Evolutionary conservation across 2,329 filamentous ascomycete species (phyloP).

Genomic region (Keithomyces neogunnii): DNA sequence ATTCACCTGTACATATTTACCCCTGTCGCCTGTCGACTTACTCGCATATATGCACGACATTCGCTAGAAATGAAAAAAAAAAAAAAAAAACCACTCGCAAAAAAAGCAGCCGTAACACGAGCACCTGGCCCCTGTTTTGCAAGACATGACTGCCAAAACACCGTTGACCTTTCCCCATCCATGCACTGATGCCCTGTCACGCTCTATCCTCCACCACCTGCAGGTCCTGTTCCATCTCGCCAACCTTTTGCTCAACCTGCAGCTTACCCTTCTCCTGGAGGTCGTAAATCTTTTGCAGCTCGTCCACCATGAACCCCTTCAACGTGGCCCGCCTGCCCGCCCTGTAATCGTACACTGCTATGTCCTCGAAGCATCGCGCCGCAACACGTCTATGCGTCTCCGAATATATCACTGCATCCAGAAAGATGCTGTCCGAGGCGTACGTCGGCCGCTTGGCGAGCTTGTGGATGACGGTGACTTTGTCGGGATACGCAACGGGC

Average conservation of each 20-base stretch:
- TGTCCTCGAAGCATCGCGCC: conserved; percentile 59
- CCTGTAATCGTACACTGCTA: conserved; percentile 23
- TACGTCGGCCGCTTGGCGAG: conserved; percentile 44
- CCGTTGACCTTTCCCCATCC: background rate
- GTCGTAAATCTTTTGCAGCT: conserved; percentile 26
- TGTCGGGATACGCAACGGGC: conserved; percentile 79
- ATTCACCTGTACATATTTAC: conserved; percentile 8
- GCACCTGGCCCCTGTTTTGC: background rate
- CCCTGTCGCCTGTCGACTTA: conserved; percentile 2
- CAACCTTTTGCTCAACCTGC: conserved; percentile 12
- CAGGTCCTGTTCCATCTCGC: conserved; percentile 3
- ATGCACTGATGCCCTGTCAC: background rate
- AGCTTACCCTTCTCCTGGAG: conserved; percentile 20
- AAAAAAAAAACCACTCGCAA: background rate
- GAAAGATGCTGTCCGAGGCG: conserved; percentile 40
- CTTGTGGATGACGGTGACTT: conserved; percentile 76
- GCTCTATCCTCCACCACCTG: conserved; percentile 4
- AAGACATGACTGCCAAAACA: background rate
- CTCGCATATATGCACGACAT: conserved; percentile 3
- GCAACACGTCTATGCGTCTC: conserved; percentile 65
- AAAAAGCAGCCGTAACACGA: background rate
- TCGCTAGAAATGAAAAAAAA: background rate
- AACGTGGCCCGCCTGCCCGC: conserved; percentile 27
- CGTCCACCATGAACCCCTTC: conserved; percentile 31
- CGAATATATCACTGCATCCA: conserved; percentile 61